phyloP scores from a whole-genome alignment of 1,284 basidiomycete species.

The Cerioporus squamosus region DNA sequence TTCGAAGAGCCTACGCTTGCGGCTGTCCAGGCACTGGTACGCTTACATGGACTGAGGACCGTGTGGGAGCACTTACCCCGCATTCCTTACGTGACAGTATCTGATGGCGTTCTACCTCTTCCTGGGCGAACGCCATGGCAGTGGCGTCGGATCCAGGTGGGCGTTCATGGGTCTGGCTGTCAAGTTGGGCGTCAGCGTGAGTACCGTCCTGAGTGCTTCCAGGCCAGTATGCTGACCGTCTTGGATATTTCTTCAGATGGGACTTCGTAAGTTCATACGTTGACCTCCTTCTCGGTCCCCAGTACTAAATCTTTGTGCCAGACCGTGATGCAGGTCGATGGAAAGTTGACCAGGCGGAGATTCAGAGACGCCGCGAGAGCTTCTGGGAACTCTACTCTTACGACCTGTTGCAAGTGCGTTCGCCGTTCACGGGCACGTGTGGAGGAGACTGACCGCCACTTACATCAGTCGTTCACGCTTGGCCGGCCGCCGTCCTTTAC shows the following conservation, averaged over 20 bases:
- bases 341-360: conserved; percentile 63
- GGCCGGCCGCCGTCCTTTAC: conserved; percentile 77
- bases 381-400: conserved; percentile 83
- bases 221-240: not conserved
- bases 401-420: conserved; percentile 65
- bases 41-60: conserved; percentile 27
- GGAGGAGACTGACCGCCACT: not conserved
- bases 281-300: conserved; percentile 17
- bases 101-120: conserved; percentile 81
- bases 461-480: conserved; percentile 72
- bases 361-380: conserved; percentile 64
- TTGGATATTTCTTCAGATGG: conserved; percentile 66
- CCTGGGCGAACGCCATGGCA: conserved; percentile 73
- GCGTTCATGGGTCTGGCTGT: conserved; percentile 78
- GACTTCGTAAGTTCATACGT: conserved; percentile 60
- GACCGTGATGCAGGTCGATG: conserved; percentile 75
- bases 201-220: conserved; percentile 32
- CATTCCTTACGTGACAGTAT: conserved; percentile 46
- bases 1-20: conserved; percentile 76
- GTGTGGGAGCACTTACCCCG: not conserved
- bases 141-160: conserved; percentile 74
- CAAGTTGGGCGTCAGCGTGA: conserved; percentile 77
- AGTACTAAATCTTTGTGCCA: conserved; percentile 33
- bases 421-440: not conserved
- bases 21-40: conserved; percentile 72